Percentiles rank a stretch among this genome's conserved stretches.
These are phyloP conservation scores for Aspergillus costaricaensis DNA, from an alignment of 2,329 filamentous ascomycete genomes.

Conservation along the genomic window DNA sequence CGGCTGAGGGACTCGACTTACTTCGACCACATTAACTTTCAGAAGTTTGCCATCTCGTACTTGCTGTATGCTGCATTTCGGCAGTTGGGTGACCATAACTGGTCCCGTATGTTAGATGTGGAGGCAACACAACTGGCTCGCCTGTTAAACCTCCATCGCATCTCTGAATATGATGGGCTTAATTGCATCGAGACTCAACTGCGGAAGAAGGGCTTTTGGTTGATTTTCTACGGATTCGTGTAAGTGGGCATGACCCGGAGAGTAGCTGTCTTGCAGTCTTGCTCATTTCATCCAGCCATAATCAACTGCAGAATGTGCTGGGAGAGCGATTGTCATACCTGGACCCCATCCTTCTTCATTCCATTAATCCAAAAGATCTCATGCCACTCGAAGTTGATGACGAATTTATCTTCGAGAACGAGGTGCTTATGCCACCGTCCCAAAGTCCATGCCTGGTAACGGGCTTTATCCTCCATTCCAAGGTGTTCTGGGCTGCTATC, in stretches of 20 bases:
- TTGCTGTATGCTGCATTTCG: constrained; percentile 35
- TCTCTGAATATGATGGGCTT: constrained; percentile 34
- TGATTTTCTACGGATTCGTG: constrained; percentile 37
- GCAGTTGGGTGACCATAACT: constrained; percentile 40
- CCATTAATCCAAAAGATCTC: constrained; percentile 35
- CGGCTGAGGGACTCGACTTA: constrained; percentile 13
- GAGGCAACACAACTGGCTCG: constrained; percentile 40
- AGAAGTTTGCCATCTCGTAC: constrained; percentile 41
- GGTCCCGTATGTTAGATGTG: constrained; percentile 40
- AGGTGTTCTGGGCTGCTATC: constrained; percentile 28
- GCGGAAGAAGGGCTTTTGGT: constrained; percentile 42
- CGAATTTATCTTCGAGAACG: constrained; percentile 32
- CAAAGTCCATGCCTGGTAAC: constrained; percentile 23
- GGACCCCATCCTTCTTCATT: constrained; percentile 30
- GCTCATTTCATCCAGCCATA: constrained; percentile 14
- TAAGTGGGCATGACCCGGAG: constrained; percentile 1
- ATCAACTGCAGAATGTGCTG: constrained; percentile 23
- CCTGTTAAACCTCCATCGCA: constrained; percentile 32
- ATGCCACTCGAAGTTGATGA: constrained; percentile 38
- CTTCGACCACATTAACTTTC: constrained; percentile 29
- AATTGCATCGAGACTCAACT: constrained; percentile 39
- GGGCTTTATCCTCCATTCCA: constrained; percentile 33
- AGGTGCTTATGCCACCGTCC: constrained; percentile 12
- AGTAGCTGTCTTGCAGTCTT: neutral
- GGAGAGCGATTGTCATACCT: constrained; percentile 32